Percentiles rank a stretch among this genome's conserved stretches.
These are phyloP conservation scores for Aspergillus wentii DNA, from an alignment of 495 filamentous ascomycete genomes.

Conservation along the genomic window DNA sequence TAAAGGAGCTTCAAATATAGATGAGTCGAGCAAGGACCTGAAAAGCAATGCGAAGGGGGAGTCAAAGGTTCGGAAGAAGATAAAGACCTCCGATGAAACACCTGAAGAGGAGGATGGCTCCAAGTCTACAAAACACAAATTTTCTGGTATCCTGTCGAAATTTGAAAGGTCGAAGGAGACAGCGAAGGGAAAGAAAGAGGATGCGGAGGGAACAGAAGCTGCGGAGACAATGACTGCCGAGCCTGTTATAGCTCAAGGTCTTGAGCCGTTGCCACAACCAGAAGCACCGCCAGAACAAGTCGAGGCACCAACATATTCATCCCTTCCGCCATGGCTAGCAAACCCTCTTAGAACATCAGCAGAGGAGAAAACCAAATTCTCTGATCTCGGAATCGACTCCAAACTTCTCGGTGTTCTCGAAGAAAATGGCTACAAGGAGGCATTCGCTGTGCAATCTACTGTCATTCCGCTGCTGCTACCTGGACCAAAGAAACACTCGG, in stretches of 20 bases:
- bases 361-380: slow-evolving; percentile 55
- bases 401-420: slow-evolving; percentile 58
- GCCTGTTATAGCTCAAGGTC: slow-evolving; percentile 53
- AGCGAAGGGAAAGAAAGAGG: slow-evolving; percentile 17
- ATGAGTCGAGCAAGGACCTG: slow-evolving; percentile 5
- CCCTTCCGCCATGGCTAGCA: slow-evolving; percentile 64
- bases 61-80: slow-evolving; percentile 2
- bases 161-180: slow-evolving; percentile 39
- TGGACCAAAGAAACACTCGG: slow-evolving; percentile 46
- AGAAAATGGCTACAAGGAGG: slow-evolving; percentile 61
- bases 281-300: slow-evolving; percentile 49
- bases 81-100: not conserved
- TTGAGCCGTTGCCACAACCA: slow-evolving; percentile 77
- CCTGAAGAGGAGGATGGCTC: slow-evolving; percentile 7
- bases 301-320: slow-evolving; percentile 42
- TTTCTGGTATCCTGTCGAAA: slow-evolving; percentile 40
- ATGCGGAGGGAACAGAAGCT: slow-evolving; percentile 19
- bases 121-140: slow-evolving; percentile 27
- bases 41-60: not conserved
- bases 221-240: slow-evolving; percentile 19
- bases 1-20: slow-evolving; percentile 17
- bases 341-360: slow-evolving; percentile 61
- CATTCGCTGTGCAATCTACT: slow-evolving; percentile 80
- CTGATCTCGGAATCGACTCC: slow-evolving; percentile 49
- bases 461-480: slow-evolving; percentile 74